phyloP scores from a whole-genome alignment of 805 yeast genomes.

The Yamadazyma akitaensis region DNA sequence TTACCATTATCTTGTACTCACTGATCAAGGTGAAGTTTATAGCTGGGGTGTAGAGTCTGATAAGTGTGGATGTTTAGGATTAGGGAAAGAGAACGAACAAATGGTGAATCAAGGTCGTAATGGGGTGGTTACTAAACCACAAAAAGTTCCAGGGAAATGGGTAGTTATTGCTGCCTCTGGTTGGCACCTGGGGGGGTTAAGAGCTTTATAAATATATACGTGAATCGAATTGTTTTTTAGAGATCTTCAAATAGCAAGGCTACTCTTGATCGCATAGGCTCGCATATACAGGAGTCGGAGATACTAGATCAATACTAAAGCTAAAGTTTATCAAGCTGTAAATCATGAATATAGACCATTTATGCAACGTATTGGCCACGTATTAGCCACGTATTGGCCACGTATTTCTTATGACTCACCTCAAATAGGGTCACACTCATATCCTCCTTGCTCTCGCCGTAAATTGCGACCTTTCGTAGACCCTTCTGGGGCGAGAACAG shows the following conservation, averaged over 20 bases:
- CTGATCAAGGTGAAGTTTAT: constrained; percentile 51
- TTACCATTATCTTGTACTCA: constrained; percentile 64
- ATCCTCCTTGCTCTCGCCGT: too few species aligned
- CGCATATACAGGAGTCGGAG: not conserved
- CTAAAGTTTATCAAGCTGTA: too few species aligned
- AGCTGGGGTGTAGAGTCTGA: constrained; percentile 69
- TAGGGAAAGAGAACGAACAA: constrained; percentile 31
- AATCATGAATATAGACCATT: too few species aligned
- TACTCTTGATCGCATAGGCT: not conserved
- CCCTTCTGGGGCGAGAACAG: too few species aligned
- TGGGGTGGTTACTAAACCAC: constrained; percentile 11
- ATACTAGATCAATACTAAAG: too few species aligned
- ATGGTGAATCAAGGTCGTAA: constrained; percentile 12
- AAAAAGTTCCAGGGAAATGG: constrained; percentile 36
- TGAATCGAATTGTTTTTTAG: not conserved
- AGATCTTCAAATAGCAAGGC: not conserved
- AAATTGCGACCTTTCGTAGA: too few species aligned
- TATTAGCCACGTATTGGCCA: too few species aligned
- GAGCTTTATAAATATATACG: not conserved
- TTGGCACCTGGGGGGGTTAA: constrained; percentile 73
- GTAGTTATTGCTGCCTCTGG: constrained; percentile 71
- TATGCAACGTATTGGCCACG: too few species aligned
- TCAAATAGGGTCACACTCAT: too few species aligned
- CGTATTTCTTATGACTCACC: too few species aligned
- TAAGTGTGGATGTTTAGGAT: constrained; percentile 67